Base-by-base conservation (phyloP, 208 protist genomes). In the Leishmania turanica region DNA sequence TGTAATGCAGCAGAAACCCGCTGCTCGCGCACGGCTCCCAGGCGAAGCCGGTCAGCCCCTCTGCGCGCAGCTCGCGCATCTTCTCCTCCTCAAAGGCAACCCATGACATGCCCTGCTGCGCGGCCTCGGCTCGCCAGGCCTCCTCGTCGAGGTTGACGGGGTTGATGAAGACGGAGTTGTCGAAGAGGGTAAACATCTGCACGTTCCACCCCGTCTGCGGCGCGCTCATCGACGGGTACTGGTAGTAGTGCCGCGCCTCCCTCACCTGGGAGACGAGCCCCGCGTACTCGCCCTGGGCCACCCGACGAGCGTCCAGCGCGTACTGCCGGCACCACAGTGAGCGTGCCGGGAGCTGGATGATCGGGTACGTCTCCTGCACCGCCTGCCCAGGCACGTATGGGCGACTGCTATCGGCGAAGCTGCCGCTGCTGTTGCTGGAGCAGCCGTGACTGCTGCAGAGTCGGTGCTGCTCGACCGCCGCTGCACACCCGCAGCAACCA, bases 11-110 rank as follows among this genome's bases (percentile, higher is more conserved):
- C 31, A 97, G 77, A 78, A 96, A 97, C 72, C 91, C 90, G 85
- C 93, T 97, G 77, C 92, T 96, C 75, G 95, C 95, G 78, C 93
- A 98, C 51, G 95, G 93, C 88, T 98, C 95, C 93, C 95, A 98
- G 31, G 93, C 93, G 64, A 95, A 98, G 68, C 87, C 87, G 37
- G 92, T 97, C 77, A 89, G 86, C 34, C 88, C 83, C 19, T 81
- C 82, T 21, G 65, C 78, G 31, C 93, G 90, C 74, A 88, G 87
- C 53, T 86, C 80, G 0, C 78, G 83, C 84, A 96, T 85, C 84
- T 91, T 90, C 64, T 80, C 51, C 71, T 88, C 85, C 77, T 96
- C 91, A 40, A 84, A 89, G 60, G 75, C 77, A 31, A 87, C 68
- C 66, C 85, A 89, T 34, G 88, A 71, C 11, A 91, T 75, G 58